A percentile compares a stretch with the other conserved stretches of the same genome.
These are phyloP conservation scores for Solanum chilense DNA, from an alignment of 257 asterid genomes.

Conservation along the genomic window DNA sequence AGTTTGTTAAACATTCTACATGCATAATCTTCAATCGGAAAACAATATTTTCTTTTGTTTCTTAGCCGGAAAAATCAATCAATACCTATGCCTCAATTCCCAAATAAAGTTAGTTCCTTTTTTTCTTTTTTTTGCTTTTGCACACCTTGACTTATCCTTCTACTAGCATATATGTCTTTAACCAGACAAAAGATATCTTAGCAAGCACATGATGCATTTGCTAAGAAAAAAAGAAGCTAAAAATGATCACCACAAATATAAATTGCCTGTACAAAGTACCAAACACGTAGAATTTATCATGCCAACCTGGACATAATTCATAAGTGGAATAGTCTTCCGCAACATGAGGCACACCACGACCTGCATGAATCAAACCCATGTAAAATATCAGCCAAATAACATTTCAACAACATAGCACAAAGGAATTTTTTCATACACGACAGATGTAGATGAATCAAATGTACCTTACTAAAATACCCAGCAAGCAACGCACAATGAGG, in stretches of 20 bases:
- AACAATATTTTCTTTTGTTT: not conserved
- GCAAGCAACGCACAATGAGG: constrained; percentile 85
- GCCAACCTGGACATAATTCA: constrained; percentile 87
- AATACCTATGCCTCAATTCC: not conserved
- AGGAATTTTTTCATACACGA: not conserved
- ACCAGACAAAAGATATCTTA: not conserved
- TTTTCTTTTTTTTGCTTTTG: not conserved
- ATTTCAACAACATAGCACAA: not conserved
- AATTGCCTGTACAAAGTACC: not conserved
- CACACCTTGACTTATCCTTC: not conserved
- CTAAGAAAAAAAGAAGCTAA: not conserved
- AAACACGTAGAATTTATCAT: not conserved
- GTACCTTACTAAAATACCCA: constrained; percentile 96
- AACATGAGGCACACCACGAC: constrained; percentile 90
- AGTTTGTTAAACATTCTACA: not conserved
- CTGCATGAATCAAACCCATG: constrained; percentile 33
- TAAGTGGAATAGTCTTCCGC: constrained; percentile 78
- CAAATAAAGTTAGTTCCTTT: not conserved
- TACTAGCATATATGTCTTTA: not conserved
- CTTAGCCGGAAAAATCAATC: not conserved
- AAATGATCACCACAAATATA: not conserved
- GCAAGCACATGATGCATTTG: not conserved
- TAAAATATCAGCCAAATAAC: constrained; percentile 4
- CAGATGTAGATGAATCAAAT: constrained; percentile 4
- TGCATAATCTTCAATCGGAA: not conserved